Conservation (phyloP, 106 monocot species). For the Dendrobium huoshanense region DNA sequence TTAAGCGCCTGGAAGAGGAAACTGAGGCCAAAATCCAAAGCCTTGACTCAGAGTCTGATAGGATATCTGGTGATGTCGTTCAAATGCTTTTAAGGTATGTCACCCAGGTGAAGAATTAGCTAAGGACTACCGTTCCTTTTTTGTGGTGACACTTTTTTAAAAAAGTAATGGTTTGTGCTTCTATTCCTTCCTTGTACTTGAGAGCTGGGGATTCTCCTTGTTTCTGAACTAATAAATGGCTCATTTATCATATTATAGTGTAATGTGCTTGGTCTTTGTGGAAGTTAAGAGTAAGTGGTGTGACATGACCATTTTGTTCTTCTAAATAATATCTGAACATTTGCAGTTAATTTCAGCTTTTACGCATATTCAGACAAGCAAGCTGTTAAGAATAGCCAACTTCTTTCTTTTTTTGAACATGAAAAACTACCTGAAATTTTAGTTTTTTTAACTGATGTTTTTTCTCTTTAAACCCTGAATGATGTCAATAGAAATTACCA, state of each 20-base stretch:
- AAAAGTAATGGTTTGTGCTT: neutral
- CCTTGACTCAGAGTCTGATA: conserved; percentile 39
- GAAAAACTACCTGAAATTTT: too few species aligned
- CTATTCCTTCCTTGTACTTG: neutral
- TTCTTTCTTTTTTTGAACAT: too few species aligned
- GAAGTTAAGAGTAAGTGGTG: too few species aligned
- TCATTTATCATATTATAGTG: too few species aligned
- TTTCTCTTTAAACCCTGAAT: too few species aligned
- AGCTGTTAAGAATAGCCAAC: too few species aligned
- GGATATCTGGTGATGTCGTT: conserved; percentile 58
- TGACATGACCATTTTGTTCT: neutral
- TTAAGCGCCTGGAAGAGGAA: conserved; percentile 70
- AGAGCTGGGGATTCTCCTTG: neutral
- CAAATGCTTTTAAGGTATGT: conserved; percentile 78
- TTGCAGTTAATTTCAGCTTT: too few species aligned
- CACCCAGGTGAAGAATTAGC: conserved; percentile 43
- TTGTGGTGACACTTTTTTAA: neutral
- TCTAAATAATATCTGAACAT: neutral
- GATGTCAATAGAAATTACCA: too few species aligned
- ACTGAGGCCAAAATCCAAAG: conserved; percentile 49
- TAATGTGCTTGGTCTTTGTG: too few species aligned
- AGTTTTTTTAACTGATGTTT: too few species aligned
- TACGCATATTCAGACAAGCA: too few species aligned
- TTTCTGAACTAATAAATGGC: neutral
- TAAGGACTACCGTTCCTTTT: neutral